Evolutionary conservation across 1,284 basidiomycete genomes (phyloP).

Genomic region (Leccinum angustisporum): DNA sequence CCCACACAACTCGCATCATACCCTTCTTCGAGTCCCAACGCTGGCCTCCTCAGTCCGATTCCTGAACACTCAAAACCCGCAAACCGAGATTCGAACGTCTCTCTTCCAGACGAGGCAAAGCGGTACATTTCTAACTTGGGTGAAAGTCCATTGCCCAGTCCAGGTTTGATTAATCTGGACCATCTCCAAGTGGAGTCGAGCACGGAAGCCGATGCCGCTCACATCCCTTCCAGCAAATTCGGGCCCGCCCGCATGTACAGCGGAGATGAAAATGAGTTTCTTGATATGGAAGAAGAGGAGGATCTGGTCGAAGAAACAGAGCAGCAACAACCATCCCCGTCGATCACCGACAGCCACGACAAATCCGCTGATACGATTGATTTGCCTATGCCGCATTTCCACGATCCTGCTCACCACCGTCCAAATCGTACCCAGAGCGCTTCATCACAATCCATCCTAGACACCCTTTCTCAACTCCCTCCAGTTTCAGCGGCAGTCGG

Average conservation of each 20-base stretch:
- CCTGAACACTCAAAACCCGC: conserved; percentile 30
- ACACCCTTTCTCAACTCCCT: conserved; percentile 7
- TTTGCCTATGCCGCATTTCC: conserved; percentile 43
- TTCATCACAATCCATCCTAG: conserved; percentile 9
- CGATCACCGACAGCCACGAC: conserved; percentile 20
- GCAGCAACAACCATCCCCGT: conserved; percentile 17
- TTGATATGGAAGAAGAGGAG: conserved; percentile 60
- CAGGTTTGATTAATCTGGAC: conserved; percentile 21
- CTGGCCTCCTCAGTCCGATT: conserved; percentile 30
- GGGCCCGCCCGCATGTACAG: conserved; percentile 3
- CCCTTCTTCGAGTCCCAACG: conserved; percentile 24
- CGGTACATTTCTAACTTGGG: conserved; percentile 66
- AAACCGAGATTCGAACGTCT: conserved; percentile 60
- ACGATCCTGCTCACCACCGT: conserved; percentile 17
- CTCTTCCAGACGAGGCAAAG: conserved; percentile 71
- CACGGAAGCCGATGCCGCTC: background rate
- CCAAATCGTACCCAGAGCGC: conserved; percentile 16
- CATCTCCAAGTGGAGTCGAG: conserved; percentile 1
- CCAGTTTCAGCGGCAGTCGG: conserved; percentile 6
- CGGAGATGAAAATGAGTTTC: conserved; percentile 40
- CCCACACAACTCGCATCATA: conserved; percentile 22
- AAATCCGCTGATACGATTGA: conserved; percentile 39
- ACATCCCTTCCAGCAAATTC: conserved; percentile 6
- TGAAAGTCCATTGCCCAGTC: conserved; percentile 61
- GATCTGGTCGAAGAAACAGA: conserved; percentile 33